Conservation (phyloP, 352 stramenopile genomes). For the Globisporangium spinosum region DNA sequence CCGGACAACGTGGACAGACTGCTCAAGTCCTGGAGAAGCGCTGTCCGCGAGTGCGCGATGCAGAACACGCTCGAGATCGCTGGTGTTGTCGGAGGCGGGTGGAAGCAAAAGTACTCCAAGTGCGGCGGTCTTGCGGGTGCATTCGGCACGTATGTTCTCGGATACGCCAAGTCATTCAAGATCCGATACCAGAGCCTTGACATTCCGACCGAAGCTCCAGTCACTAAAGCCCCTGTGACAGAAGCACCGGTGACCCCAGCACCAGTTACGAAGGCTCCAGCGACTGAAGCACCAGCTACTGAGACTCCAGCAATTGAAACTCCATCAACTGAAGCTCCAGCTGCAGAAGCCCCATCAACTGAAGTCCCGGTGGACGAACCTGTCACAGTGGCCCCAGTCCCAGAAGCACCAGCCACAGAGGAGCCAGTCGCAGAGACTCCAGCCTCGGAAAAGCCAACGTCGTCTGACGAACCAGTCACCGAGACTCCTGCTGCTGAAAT, state of each 20-base stretch:
- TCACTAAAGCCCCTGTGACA: not conserved
- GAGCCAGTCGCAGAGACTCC: not conserved
- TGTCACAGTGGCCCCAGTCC: not conserved
- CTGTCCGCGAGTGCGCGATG: constrained; percentile 20
- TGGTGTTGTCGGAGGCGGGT: constrained; percentile 27
- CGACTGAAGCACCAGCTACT: not conserved
- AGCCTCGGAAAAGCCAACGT: not conserved
- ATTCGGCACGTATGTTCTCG: constrained; percentile 19
- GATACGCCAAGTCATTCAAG: constrained; percentile 29
- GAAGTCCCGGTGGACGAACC: not conserved
- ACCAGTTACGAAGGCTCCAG: constrained; percentile 2
- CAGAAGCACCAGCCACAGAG: not conserved
- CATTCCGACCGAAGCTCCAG: constrained; percentile 13
- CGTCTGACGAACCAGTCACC: not conserved
- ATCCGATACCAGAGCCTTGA: constrained; percentile 15
- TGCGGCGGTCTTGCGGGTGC: constrained; percentile 8
- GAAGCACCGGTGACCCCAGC: not conserved
- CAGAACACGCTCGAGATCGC: constrained; percentile 20
- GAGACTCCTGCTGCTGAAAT: not conserved
- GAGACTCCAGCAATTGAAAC: not conserved
- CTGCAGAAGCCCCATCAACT: not conserved
- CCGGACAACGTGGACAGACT: constrained; percentile 20
- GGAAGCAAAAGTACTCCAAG: constrained; percentile 23
- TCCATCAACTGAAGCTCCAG: constrained; percentile 4
- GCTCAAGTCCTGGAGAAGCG: constrained; percentile 13